Percentiles rank a stretch among this genome's conserved stretches.
Conservation (phyloP, 2,329 filamentous ascomycete genomes). For the Nemania diffusa region DNA sequence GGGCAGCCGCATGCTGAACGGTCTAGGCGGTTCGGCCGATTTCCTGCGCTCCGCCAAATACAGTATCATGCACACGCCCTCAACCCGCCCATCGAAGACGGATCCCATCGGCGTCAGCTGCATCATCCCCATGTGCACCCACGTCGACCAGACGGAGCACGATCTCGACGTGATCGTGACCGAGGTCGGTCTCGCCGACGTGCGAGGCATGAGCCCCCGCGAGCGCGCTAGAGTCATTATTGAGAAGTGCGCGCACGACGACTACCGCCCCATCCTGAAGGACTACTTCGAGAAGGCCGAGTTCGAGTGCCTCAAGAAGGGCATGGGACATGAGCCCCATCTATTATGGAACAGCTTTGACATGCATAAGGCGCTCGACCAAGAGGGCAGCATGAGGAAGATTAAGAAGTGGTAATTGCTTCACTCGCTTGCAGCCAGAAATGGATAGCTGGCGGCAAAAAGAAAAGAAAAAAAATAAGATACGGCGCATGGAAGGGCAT, state of each 20-base stretch:
- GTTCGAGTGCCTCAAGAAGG: conserved; percentile 84
- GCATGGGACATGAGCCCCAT: conserved; percentile 91
- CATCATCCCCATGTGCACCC: conserved; percentile 94
- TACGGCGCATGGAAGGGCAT: neutral
- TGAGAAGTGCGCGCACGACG: conserved; percentile 84
- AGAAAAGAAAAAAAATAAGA: no score
- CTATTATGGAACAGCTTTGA: conserved; percentile 87
- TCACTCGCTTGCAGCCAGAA: neutral
- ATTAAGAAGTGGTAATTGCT: conserved; percentile 67
- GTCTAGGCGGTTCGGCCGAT: conserved; percentile 77
- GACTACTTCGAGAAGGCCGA: conserved; percentile 89
- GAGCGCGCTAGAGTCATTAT: conserved; percentile 88
- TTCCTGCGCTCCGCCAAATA: conserved; percentile 79
- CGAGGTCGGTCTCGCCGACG: conserved; percentile 80
- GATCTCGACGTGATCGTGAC: conserved; percentile 90
- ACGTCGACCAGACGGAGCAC: conserved; percentile 93
- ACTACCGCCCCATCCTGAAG: conserved; percentile 82
- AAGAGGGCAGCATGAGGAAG: conserved; percentile 89
- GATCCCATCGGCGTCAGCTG: conserved; percentile 85
- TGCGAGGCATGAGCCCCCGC: conserved; percentile 80
- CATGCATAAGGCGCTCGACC: conserved; percentile 84
- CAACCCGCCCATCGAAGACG: conserved; percentile 80
- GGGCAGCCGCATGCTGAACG: conserved; percentile 83
- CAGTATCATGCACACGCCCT: conserved; percentile 93
- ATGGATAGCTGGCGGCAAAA: no score